Conservation (phyloP, 805 yeast genomes). For the Wickerhamiella bombiphila region DNA sequence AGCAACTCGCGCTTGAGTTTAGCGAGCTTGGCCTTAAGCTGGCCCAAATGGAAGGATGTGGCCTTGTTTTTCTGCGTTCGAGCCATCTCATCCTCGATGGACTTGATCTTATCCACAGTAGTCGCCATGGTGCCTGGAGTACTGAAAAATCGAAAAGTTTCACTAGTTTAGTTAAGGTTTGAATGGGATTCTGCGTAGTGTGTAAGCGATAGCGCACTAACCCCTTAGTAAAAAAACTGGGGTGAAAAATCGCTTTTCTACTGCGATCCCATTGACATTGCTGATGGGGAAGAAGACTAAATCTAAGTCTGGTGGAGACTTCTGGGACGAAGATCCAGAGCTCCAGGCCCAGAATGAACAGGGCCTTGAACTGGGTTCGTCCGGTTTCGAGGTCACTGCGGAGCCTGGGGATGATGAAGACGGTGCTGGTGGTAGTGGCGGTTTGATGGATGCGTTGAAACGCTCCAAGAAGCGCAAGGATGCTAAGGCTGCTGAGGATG, state of each 20-base stretch:
- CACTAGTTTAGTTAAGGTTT: too few species aligned
- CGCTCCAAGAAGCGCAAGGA: slow-evolving; percentile 66
- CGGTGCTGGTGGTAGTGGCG: slow-evolving; percentile 32
- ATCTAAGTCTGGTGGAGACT: slow-evolving; percentile 49
- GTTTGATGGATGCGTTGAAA: slow-evolving; percentile 72
- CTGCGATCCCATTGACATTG: too few species aligned
- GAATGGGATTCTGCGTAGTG: too few species aligned
- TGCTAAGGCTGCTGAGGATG: slow-evolving; percentile 43
- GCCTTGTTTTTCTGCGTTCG: slow-evolving; percentile 95
- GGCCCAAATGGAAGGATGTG: slow-evolving; percentile 94
- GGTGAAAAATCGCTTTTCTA: too few species aligned
- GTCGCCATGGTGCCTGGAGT: slow-evolving; percentile 39
- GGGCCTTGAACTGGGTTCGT: slow-evolving; percentile 37
- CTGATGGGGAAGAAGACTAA: slow-evolving; percentile 54
- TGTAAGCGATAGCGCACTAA: too few species aligned
- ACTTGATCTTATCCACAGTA: slow-evolving; percentile 47
- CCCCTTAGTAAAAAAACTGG: too few species aligned
- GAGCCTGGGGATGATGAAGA: slow-evolving; percentile 14
- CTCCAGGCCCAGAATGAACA: slow-evolving; percentile 32
- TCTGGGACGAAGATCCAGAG: slow-evolving; percentile 67
- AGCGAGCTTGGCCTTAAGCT: slow-evolving; percentile 90
- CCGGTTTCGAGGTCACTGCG: slow-evolving; percentile 26
- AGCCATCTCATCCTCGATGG: slow-evolving; percentile 97
- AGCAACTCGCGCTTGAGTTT: slow-evolving; percentile 84
- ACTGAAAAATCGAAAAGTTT: too few species aligned